Evolutionary conservation across 1,284 basidiomycete genomes (phyloP).

Genomic region (Coniophora puteana): DNA sequence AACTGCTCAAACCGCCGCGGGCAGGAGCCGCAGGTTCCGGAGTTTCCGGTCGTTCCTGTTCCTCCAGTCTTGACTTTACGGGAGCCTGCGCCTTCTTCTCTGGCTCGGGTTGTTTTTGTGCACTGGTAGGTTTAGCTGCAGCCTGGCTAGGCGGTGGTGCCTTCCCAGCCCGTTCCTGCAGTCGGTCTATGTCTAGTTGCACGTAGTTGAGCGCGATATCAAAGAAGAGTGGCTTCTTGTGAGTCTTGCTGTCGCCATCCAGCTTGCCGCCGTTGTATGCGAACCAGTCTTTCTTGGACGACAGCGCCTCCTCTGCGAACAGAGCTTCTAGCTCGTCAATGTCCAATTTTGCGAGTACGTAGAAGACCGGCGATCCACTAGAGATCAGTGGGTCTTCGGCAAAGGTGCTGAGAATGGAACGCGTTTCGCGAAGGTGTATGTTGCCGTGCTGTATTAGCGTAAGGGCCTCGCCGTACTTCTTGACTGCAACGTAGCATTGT

Average conservation of each 20-base stretch:
- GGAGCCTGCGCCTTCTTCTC: constrained; percentile 19
- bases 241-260: constrained; percentile 38
- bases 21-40: constrained; percentile 32
- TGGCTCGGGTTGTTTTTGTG: constrained; percentile 12
- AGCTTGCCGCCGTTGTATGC: constrained; percentile 64
- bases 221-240: constrained; percentile 87
- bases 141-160: constrained; percentile 15
- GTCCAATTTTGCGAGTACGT: constrained; percentile 42
- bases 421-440: constrained; percentile 69
- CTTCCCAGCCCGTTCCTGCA: constrained; percentile 71
- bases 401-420: constrained; percentile 41
- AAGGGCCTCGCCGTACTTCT: constrained; percentile 70
- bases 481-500: constrained; percentile 63
- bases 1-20: constrained; percentile 35
- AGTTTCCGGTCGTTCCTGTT: constrained; percentile 30
- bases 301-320: constrained; percentile 45
- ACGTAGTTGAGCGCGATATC: constrained; percentile 94
- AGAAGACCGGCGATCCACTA: constrained; percentile 45
- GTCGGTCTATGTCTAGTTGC: constrained; percentile 75
- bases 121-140: no score
- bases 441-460: constrained; percentile 64
- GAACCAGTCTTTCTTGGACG: constrained; percentile 79
- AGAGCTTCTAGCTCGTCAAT: constrained; percentile 49
- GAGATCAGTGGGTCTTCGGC: constrained; percentile 43
- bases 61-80: constrained; percentile 22